phyloP scores from a whole-genome alignment of 2,329 filamentous ascomycete genomes.

The Diaporthe caulivora region DNA sequence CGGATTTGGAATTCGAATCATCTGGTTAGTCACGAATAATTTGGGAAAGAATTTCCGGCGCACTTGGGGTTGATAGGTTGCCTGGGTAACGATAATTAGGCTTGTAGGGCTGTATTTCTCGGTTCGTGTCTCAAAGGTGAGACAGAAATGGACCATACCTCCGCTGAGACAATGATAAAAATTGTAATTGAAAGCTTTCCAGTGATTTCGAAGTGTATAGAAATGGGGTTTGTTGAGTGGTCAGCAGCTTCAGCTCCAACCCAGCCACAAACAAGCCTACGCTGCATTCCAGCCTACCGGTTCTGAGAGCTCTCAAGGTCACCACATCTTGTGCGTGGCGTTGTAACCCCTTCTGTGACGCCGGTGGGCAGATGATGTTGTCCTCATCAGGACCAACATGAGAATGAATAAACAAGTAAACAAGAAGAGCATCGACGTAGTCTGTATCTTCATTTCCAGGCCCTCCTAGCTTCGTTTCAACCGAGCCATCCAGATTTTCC shows the following conservation, averaged over 20 bases:
- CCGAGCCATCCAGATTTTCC: background rate
- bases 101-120: no score
- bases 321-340: background rate
- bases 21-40: background rate
- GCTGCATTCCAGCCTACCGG: background rate
- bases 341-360: background rate
- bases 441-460: background rate
- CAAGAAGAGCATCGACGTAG: background rate
- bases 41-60: background rate
- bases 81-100: background rate
- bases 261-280: background rate
- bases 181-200: background rate
- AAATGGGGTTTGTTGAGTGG: constrained; percentile 11
- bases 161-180: background rate
- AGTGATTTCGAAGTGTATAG: background rate
- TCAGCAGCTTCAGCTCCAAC: background rate
- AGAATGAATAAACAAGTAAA: constrained; percentile 1
- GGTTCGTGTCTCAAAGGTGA: background rate
- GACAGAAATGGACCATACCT: background rate
- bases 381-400: background rate
- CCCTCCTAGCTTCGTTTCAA: background rate
- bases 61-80: background rate
- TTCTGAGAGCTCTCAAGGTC: background rate
- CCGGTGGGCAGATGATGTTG: constrained; percentile 1
- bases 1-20: background rate